Base-by-base conservation (phyloP, 2,329 filamentous ascomycete species). In the Phialophora macrospora region DNA sequence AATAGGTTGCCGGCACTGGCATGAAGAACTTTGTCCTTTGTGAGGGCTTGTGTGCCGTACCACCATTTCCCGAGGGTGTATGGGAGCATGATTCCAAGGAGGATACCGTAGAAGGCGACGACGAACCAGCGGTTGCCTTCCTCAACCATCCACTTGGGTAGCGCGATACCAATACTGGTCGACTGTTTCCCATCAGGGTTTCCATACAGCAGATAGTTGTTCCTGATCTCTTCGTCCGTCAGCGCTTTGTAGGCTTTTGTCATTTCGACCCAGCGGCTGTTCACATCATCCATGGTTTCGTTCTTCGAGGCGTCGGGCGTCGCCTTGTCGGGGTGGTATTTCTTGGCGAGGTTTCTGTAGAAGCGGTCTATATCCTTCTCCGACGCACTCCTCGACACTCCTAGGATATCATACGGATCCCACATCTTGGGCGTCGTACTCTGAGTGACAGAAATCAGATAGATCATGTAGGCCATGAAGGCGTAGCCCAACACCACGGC, bases 161-260 rank as follows among this genome's bases (percentile, higher is more conserved):
- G 85, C 54, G 94, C 95, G 71, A 99, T 99, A 70, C 95, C 94
- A 75, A 99, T 98, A 80, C 93, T 97, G 80, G 93, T 95, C 77
- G 93, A 94, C 81, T 99, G 95, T 84, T 97, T 98, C 76, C 95
- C 95, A 77, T 99, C 95, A 6, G 95, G 95, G 78, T 99, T 93
- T 63, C 95, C 95, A 74, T 90, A 99, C 78, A 96, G 91, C 60
- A 97, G 88, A 79, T 91, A 99, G 82, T 99, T 99, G 80, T 96
- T 96, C 75, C 95, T 91, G 67, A 98, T 86, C 49, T 98, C 95
- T 80, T 99, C 96, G 75, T 99, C 95, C 4, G 96, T 99, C 56
- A 99, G 86, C 3, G 95, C 90, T 80, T 99, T 97, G 85, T 97
- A 99, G 6, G 95, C 95, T 82, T 99, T 99, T 72, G 92, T 95